Conservation (phyloP, 2,329 filamentous ascomycete genomes). For the Phoma herbarum region DNA sequence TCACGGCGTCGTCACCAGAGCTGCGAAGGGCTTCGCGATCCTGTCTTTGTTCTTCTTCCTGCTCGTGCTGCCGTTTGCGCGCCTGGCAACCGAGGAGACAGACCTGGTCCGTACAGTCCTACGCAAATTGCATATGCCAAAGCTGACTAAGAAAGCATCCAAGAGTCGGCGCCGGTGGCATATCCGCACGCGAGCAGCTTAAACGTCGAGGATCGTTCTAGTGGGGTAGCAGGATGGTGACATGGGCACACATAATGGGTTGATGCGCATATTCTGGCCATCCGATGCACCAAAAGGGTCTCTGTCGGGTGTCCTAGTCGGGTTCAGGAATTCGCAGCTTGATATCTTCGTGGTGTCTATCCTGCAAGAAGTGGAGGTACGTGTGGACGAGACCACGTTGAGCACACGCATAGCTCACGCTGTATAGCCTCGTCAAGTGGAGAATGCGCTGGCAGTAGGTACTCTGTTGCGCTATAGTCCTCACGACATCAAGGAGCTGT, state of each 20-base stretch:
- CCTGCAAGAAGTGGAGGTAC: conserved; percentile 86
- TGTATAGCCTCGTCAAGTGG: conserved; percentile 64
- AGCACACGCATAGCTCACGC: conserved; percentile 15
- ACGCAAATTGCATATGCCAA: background rate
- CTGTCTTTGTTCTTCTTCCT: conserved; percentile 86
- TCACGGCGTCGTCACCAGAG: conserved; percentile 92
- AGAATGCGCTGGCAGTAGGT: conserved; percentile 84
- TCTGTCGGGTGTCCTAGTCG: conserved; percentile 85
- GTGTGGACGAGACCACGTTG: conserved; percentile 51
- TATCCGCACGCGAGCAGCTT: conserved; percentile 95
- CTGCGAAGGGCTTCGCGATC: conserved; percentile 82
- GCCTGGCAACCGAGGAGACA: conserved; percentile 81
- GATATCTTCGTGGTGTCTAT: conserved; percentile 92
- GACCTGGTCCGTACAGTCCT: conserved; percentile 69
- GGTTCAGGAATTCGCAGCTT: conserved; percentile 91
- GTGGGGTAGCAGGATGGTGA: conserved; percentile 63
- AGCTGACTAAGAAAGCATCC: conserved; percentile 71
- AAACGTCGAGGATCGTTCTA: conserved; percentile 94
- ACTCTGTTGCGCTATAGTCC: conserved; percentile 84
- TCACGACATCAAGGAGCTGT: conserved; percentile 81
- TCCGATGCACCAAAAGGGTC: conserved; percentile 79
- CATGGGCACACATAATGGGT: conserved; percentile 76
- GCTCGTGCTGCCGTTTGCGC: conserved; percentile 83
- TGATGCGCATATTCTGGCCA: conserved; percentile 99
- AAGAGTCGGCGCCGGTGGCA: conserved; percentile 76